phyloP scores from a whole-genome alignment of 495 filamentous ascomycete genomes.

The Aspergillus hancockii region DNA sequence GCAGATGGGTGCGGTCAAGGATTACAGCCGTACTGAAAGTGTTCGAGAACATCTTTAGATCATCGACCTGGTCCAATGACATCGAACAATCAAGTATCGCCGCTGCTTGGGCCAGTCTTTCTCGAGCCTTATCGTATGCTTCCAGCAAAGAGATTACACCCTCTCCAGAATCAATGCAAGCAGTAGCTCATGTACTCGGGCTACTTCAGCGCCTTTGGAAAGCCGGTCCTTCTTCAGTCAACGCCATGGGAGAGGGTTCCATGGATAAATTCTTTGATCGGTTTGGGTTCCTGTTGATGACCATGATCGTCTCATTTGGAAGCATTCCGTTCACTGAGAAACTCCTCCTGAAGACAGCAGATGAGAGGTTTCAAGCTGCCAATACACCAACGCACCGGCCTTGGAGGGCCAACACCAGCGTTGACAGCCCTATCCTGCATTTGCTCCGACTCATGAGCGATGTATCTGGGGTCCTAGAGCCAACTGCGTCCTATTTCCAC shows the following conservation, averaged over 20 bases:
- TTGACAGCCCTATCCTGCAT: constrained; percentile 43
- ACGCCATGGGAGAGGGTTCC: constrained; percentile 27
- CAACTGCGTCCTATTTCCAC: constrained; percentile 29
- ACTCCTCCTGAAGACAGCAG: constrained; percentile 47
- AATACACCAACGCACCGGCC: constrained; percentile 51
- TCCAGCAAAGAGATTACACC: constrained; percentile 89
- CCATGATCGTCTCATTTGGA: constrained; percentile 66
- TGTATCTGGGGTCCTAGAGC: constrained; percentile 19
- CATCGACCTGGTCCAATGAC: constrained; percentile 54
- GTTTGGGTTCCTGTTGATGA: constrained; percentile 59
- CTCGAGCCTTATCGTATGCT: constrained; percentile 69
- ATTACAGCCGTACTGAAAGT: constrained; percentile 59
- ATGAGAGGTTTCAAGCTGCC: constrained; percentile 43
- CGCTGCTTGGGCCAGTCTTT: constrained; percentile 68
- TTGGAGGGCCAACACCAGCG: constrained; percentile 24
- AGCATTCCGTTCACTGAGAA: constrained; percentile 78
- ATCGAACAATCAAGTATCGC: constrained; percentile 44
- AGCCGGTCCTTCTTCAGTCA: constrained; percentile 37
- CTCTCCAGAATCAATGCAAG: constrained; percentile 75
- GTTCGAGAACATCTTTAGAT: constrained; percentile 63
- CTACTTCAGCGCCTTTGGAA: constrained; percentile 70
- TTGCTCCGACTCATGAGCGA: constrained; percentile 39
- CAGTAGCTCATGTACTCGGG: constrained; percentile 69
- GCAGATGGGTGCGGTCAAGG: constrained; percentile 84
- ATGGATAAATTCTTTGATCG: constrained; percentile 58